These are phyloP conservation scores for Phyllosticta capitalensis DNA, from an alignment of 2,329 filamentous ascomycete genomes.

Conservation along the genomic window DNA sequence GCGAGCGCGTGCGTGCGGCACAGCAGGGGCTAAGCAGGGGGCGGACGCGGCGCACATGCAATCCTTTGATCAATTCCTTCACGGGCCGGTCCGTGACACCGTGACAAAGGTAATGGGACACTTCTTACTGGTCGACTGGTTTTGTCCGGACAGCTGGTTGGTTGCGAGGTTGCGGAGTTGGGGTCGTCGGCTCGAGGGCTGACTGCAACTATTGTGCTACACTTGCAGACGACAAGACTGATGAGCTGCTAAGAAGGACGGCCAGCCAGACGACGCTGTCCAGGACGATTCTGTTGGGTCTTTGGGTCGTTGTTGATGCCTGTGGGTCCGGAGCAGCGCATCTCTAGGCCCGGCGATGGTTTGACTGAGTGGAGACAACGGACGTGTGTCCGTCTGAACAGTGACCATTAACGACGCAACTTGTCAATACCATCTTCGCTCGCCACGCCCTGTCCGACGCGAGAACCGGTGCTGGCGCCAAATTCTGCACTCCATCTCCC, in stretches of 20 bases:
- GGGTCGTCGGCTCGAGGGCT: background rate
- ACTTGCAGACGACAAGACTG: background rate
- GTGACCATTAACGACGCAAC: background rate
- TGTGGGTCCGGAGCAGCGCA: background rate
- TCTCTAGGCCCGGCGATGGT: background rate
- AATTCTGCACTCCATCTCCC: too few relatives aligned
- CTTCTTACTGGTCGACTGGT: background rate
- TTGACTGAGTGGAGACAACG: background rate
- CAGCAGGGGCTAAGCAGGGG: background rate
- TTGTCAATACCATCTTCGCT: background rate
- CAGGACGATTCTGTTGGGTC: background rate
- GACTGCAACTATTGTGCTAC: background rate
- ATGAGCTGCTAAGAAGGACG: background rate
- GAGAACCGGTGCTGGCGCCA: background rate
- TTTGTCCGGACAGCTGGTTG: background rate
- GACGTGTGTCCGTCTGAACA: background rate
- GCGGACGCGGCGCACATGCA: background rate
- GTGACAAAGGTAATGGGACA: background rate
- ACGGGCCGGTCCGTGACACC: background rate
- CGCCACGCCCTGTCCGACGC: background rate
- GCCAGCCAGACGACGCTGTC: too few relatives aligned
- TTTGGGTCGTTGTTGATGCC: background rate
- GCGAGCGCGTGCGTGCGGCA: background rate
- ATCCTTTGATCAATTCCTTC: background rate
- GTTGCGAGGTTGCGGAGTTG: too few relatives aligned